phyloP scores from a whole-genome alignment of 345 rosid species.

The Lenwebbia sp. region DNA sequence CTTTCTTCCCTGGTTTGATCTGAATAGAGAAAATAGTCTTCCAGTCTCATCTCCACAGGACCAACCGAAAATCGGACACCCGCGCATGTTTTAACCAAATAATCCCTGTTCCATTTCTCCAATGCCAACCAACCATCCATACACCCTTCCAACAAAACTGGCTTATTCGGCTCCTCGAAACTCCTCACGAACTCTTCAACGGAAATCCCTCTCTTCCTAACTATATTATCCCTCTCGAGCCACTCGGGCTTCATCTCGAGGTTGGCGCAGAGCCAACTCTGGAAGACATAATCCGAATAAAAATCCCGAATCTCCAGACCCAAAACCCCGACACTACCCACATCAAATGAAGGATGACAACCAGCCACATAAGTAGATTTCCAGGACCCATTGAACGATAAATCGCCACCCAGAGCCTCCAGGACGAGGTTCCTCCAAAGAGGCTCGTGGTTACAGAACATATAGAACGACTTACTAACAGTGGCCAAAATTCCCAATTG shows the following conservation, averaged over 20 bases:
- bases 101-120: conserved; percentile 65
- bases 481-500: conserved; percentile 60
- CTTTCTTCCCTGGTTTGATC: conserved; percentile 81
- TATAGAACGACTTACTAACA: conserved; percentile 69
- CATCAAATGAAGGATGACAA: conserved; percentile 24
- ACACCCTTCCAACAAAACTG: conserved; percentile 86
- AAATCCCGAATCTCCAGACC: conserved; percentile 58
- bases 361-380: conserved; percentile 55
- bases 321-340: background rate
- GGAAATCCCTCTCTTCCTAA: conserved; percentile 56
- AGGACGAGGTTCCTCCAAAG: conserved; percentile 88
- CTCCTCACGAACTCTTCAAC: conserved; percentile 57
- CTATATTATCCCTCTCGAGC: conserved; percentile 79
- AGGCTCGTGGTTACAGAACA: conserved; percentile 65
- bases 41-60: conserved; percentile 77
- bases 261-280: conserved; percentile 96
- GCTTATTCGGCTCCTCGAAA: conserved; percentile 82
- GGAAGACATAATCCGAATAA: conserved; percentile 84
- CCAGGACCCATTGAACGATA: conserved; percentile 64
- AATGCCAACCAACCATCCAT: conserved; percentile 66
- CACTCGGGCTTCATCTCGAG: conserved; percentile 93
- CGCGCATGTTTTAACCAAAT: conserved; percentile 38
- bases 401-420: conserved; percentile 43
- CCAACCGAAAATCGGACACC: conserved; percentile 67
- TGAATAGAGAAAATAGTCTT: conserved; percentile 62